These are phyloP conservation scores for Polytrichum commune DNA, from an alignment of 225 moss, liverwort and hornwort genomes.

Conservation along the genomic window DNA sequence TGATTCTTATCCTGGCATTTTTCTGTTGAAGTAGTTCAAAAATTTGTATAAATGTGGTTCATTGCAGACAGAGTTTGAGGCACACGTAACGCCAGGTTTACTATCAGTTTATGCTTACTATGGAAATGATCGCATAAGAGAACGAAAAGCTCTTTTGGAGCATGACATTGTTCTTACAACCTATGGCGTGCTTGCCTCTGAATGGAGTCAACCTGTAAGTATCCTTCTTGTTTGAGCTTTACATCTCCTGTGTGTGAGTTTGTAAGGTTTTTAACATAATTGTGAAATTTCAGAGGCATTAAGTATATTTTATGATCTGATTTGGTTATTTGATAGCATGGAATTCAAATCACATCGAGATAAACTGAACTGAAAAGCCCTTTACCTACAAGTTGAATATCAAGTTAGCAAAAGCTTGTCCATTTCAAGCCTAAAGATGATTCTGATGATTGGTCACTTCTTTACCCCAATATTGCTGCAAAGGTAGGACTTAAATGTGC, in stretches of 20 bases:
- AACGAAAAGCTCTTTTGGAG: constrained; percentile 59
- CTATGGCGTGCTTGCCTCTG: constrained; percentile 79
- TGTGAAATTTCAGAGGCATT: no score
- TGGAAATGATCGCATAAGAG: constrained; percentile 62
- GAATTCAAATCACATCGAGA: no score
- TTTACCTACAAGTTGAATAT: no score
- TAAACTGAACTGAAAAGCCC: no score
- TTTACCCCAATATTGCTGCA: neutral
- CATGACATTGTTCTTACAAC: constrained; percentile 84
- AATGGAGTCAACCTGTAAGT: constrained; percentile 57
- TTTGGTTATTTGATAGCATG: no score
- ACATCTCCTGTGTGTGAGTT: no score
- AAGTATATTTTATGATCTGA: no score
- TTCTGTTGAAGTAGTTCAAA: neutral
- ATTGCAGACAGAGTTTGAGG: constrained; percentile 77
- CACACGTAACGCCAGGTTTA: constrained; percentile 66
- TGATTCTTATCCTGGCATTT: no score
- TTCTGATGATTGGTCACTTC: neutral
- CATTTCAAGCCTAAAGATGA: no score
- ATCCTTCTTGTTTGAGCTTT: neutral
- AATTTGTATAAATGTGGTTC: constrained; percentile 1
- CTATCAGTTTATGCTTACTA: constrained; percentile 78
- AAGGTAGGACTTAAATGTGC: neutral
- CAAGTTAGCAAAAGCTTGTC: no score
- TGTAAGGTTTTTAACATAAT: no score